Conservation (phyloP, 2,329 filamentous ascomycete species). For the Colletotrichum lupini region DNA sequence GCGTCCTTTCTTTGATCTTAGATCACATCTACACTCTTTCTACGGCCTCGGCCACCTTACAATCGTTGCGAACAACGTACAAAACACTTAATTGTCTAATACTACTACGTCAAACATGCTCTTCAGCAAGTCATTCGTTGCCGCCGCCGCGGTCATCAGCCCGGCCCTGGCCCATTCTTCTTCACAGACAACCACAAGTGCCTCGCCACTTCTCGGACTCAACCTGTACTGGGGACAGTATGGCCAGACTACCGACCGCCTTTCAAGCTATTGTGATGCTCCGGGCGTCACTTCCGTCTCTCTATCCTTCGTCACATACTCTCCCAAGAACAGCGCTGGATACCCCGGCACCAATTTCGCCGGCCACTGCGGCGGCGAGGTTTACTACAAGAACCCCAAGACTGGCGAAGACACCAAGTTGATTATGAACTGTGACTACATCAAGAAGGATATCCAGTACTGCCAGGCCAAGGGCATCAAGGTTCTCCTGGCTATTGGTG, state of each 20-base stretch:
- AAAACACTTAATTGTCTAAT: constrained; percentile 33
- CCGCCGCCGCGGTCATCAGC: constrained; percentile 38
- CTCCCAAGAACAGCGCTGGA: constrained; percentile 49
- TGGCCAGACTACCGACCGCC: constrained; percentile 40
- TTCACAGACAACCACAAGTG: constrained; percentile 7
- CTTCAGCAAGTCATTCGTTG: constrained; percentile 43
- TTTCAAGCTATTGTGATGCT: constrained; percentile 49
- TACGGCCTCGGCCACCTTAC: constrained; percentile 48
- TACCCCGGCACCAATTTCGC: constrained; percentile 54
- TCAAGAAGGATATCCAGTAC: constrained; percentile 53
- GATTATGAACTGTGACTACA: constrained; percentile 47
- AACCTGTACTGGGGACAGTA: constrained; percentile 56
- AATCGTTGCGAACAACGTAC: constrained; percentile 41
- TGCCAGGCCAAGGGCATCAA: constrained; percentile 56
- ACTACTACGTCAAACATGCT: constrained; percentile 19
- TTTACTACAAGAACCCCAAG: constrained; percentile 38
- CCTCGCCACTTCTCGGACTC: constrained; percentile 43
- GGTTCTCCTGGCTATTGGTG: constrained; percentile 55
- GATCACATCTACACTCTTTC: constrained; percentile 45
- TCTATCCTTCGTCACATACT: constrained; percentile 50
- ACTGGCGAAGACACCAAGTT: constrained; percentile 43
- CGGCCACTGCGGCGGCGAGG: constrained; percentile 48
- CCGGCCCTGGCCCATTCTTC: constrained; percentile 27
- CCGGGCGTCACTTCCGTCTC: constrained; percentile 50
- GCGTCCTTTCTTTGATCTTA: constrained; percentile 49